Evolutionary conservation across 192 early-diverging fungal genomes (phyloP), one percentile per base, ranked within the genome.

Genomic region (Dissophora ornata): DNA sequence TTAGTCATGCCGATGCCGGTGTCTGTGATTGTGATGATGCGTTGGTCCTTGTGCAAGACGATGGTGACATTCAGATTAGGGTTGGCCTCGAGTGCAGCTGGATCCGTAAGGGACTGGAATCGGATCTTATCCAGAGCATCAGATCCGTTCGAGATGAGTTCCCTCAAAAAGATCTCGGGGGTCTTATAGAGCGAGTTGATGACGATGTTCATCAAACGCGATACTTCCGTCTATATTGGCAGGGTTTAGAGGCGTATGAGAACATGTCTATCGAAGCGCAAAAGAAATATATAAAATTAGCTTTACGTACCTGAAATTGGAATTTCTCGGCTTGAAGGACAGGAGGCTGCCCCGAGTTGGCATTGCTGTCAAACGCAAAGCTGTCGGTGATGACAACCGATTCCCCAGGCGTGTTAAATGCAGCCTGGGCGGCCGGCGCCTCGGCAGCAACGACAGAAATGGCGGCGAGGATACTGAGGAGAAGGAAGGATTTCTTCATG

Each of bases 151-250:
- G 95, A 97, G 40, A 98, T 95, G 21, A 99, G 85, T 83, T 99
- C 97, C 28, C 97, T 87, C 75, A 99, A 86, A 78, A 99, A 99
- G 53, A 99, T 95, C 66, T 99, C 96, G 80, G 88, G 87, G 53
- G 90, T 90, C 69, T 97, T 98, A 88, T 98, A 99, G 21, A 99
- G 84, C 24, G 93, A 95, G 81, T 98, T 95, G 80, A 97, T 96
- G 66, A 99, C 94, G 54, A 99, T 84, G 64, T 94, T 91, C 84
- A 99, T 96, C 61, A 99, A 79, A 65, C 91, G 88, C 41, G 90
- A 90, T 15, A 97, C 93, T 69, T 98, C 95, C 55, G 96, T 90
- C 87, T 97, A 86, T 67, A 53, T n/a, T 0, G 28, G 36, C 36
- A 6, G 36, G 6, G 36, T 38, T 6, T 38, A 38, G 30, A 54